Conservation (phyloP, 768 basidiomycete genomes). For the Kwoniella europaea region DNA sequence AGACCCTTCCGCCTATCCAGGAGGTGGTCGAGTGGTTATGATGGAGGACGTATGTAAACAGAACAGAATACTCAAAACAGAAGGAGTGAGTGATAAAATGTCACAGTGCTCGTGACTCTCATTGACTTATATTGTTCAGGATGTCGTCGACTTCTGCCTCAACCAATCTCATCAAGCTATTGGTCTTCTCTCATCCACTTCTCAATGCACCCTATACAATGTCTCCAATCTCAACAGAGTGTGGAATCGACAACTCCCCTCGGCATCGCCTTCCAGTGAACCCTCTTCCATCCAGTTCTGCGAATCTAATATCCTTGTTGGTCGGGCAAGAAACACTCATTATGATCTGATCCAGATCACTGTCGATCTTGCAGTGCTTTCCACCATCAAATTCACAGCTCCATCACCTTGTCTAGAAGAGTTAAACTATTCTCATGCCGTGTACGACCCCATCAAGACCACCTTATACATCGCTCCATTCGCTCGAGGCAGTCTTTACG, state of each 20-base stretch:
- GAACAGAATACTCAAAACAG: slow-evolving; percentile 36
- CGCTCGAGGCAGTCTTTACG: slow-evolving; percentile 38
- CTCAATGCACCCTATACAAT: slow-evolving; percentile 37
- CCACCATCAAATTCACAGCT: slow-evolving; percentile 36
- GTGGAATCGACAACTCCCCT: slow-evolving; percentile 41
- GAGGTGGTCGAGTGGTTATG: background rate
- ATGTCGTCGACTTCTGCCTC: slow-evolving; percentile 40
- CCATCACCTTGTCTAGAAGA: slow-evolving; percentile 21
- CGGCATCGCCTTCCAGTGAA: background rate
- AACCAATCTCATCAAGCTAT: slow-evolving; percentile 48
- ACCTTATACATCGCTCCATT: slow-evolving; percentile 41
- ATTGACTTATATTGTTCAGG: slow-evolving; percentile 27
- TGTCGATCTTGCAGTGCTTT: slow-evolving; percentile 33
- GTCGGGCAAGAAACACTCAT: slow-evolving; percentile 38
- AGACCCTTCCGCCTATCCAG: slow-evolving; percentile 19
- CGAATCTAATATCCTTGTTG: slow-evolving; percentile 47
- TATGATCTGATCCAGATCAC: slow-evolving; percentile 51
- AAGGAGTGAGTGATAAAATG: slow-evolving; percentile 37
- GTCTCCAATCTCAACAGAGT: slow-evolving; percentile 36
- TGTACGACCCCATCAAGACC: slow-evolving; percentile 34
- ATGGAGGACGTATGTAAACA: slow-evolving; percentile 12
- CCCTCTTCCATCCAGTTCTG: slow-evolving; percentile 44
- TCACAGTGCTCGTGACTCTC: background rate
- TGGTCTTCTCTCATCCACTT: slow-evolving; percentile 31
- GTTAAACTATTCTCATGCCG: slow-evolving; percentile 33